Percentiles rank a stretch among this genome's conserved stretches.
Evolutionary conservation across 257 asterid species (phyloP).

Genomic region (Solanum rostratum): DNA sequence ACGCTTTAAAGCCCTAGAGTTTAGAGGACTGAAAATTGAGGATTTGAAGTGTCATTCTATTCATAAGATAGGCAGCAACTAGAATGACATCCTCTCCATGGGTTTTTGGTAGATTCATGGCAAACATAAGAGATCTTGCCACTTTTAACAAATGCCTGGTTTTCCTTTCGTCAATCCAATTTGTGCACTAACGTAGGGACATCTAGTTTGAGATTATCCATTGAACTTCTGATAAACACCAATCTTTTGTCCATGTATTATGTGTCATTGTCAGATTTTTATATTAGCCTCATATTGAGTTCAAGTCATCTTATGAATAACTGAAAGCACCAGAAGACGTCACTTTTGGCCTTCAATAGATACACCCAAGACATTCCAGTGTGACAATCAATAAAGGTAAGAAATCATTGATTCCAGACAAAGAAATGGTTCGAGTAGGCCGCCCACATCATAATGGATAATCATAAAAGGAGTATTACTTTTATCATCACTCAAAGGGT

Average conservation of each 20-base stretch:
- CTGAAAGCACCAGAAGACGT: background rate
- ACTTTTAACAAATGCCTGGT: background rate
- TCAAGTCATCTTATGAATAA: background rate
- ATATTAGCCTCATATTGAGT: background rate
- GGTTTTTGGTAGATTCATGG: background rate
- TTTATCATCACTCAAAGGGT: background rate
- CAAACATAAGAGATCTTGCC: background rate
- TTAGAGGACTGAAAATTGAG: background rate
- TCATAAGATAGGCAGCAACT: background rate
- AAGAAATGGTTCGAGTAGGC: background rate
- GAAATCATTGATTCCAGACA: background rate
- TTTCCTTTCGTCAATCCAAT: background rate
- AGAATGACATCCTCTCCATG: background rate
- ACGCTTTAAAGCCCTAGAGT: background rate
- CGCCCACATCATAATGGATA: background rate
- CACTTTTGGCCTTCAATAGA: background rate
- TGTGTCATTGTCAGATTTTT: background rate
- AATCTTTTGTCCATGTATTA: background rate
- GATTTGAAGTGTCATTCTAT: background rate
- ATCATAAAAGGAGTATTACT: background rate
- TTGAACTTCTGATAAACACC: background rate
- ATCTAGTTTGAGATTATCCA: background rate
- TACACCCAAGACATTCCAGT: background rate
- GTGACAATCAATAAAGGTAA: background rate
- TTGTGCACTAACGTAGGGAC: background rate